phyloP scores from a whole-genome alignment of 1,284 basidiomycete species.

The Ustilago lituana region DNA sequence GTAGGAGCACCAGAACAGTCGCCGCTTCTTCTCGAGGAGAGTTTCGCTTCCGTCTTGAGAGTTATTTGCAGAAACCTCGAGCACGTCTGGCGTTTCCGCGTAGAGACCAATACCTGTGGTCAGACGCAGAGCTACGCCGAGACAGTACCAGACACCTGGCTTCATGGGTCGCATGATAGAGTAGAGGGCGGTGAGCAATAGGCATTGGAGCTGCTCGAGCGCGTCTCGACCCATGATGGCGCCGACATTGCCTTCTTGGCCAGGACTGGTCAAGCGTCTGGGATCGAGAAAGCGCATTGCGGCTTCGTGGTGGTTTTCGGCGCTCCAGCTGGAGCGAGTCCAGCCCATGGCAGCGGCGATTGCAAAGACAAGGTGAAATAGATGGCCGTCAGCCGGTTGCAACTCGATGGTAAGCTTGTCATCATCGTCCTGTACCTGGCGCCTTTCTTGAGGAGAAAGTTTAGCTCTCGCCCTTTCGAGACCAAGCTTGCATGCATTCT shows the following conservation, averaged over 20 bases:
- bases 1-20: constrained; percentile 51
- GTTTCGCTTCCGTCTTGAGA: constrained; percentile 33
- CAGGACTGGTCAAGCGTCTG: constrained; percentile 9
- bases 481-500: constrained; percentile 32
- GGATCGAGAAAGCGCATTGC: constrained; percentile 49
- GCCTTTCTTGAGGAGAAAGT: constrained; percentile 13
- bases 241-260: constrained; percentile 43
- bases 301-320: constrained; percentile 52
- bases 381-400: constrained; percentile 47
- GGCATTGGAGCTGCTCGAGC: constrained; percentile 48
- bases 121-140: constrained; percentile 43
- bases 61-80: constrained; percentile 15
- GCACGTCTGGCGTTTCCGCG: constrained; percentile 32
- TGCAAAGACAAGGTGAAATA: constrained; percentile 50
- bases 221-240: constrained; percentile 49
- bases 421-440: constrained; percentile 12
- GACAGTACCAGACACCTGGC: constrained; percentile 49
- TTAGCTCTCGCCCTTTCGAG: constrained; percentile 31
- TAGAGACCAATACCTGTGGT: constrained; percentile 48
- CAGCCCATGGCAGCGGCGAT: constrained; percentile 50
- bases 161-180: constrained; percentile 52
- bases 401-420: constrained; percentile 42
- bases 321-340: constrained; percentile 43
- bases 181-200: constrained; percentile 46
- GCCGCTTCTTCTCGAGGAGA: constrained; percentile 34